A percentile compares a stretch with the other conserved stretches of the same genome.
These are phyloP conservation scores for Phaseolus lunatus DNA, from an alignment of 306 rosid genomes.

Conservation along the genomic window DNA sequence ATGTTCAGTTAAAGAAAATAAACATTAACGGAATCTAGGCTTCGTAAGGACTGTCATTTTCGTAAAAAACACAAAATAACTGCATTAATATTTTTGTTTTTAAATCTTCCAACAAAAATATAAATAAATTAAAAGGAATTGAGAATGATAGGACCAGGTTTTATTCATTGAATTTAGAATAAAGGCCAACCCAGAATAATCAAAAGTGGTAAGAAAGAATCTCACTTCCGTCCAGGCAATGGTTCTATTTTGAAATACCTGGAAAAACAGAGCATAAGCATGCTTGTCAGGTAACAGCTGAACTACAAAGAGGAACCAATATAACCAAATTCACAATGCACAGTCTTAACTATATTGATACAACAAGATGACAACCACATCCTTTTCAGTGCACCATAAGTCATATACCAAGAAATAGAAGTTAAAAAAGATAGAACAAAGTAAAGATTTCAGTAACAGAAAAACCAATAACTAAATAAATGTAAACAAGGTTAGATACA, in stretches of 20 bases:
- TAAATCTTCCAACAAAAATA: neutral
- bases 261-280: constrained; percentile 34
- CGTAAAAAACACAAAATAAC: neutral
- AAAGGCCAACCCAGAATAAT: constrained; percentile 21
- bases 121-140: constrained; percentile 1
- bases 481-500: neutral
- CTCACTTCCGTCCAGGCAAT: constrained; percentile 84
- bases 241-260: constrained; percentile 85
- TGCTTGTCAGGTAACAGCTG: constrained; percentile 34
- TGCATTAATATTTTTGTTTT: neutral
- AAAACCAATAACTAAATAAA: neutral
- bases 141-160: neutral
- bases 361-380: neutral
- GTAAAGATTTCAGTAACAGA: neutral
- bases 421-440: neutral
- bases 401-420: constrained; percentile 1
- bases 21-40: neutral
- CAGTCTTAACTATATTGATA: neutral
- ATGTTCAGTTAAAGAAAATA: constrained; percentile 44
- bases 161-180: neutral
- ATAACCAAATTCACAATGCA: neutral
- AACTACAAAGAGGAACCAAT: neutral
- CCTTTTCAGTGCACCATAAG: neutral
- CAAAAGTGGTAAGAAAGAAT: constrained; percentile 16
- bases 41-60: constrained; percentile 3